A percentile compares a stretch with the other conserved stretches of the same genome.
These are phyloP conservation scores for Trypanosomatidae sp. DNA, from an alignment of 208 protist genomes.

Conservation along the genomic window DNA sequence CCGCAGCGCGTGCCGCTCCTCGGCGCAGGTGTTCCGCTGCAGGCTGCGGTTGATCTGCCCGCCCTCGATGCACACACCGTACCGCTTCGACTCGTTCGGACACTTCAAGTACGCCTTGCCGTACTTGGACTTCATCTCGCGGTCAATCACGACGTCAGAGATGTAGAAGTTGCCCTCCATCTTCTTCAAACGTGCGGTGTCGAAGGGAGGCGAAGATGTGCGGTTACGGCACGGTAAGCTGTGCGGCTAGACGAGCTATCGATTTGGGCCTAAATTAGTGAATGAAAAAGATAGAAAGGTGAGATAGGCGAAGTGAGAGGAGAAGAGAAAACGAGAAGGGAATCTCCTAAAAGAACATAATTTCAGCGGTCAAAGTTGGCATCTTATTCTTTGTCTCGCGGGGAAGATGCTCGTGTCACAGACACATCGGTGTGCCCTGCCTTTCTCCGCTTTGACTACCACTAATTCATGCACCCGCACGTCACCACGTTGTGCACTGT, in stretches of 20 bases:
- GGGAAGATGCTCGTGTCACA: too few relatives aligned
- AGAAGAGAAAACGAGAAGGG: too few relatives aligned
- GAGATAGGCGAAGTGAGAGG: neutral
- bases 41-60: constrained; percentile 75
- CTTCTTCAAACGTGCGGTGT: too few relatives aligned
- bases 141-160: constrained; percentile 66
- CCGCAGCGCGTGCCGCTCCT: constrained; percentile 57
- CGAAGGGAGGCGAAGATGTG: too few relatives aligned
- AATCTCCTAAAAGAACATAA: neutral
- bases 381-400: too few relatives aligned
- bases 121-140: constrained; percentile 59
- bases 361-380: too few relatives aligned
- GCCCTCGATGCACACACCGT: constrained; percentile 74
- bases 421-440: too few relatives aligned
- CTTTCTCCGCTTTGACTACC: too few relatives aligned
- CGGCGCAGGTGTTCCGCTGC: constrained; percentile 46
- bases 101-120: constrained; percentile 63
- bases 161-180: constrained; percentile 91
- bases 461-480: neutral
- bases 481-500: too few relatives aligned
- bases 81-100: constrained; percentile 42
- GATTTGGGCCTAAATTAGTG: too few relatives aligned
- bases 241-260: too few relatives aligned
- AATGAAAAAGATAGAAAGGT: neutral
- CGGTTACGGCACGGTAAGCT: too few relatives aligned